Base-by-base conservation (phyloP, 371 early-diverging fungal genomes). In the Blakeslea trispora region DNA sequence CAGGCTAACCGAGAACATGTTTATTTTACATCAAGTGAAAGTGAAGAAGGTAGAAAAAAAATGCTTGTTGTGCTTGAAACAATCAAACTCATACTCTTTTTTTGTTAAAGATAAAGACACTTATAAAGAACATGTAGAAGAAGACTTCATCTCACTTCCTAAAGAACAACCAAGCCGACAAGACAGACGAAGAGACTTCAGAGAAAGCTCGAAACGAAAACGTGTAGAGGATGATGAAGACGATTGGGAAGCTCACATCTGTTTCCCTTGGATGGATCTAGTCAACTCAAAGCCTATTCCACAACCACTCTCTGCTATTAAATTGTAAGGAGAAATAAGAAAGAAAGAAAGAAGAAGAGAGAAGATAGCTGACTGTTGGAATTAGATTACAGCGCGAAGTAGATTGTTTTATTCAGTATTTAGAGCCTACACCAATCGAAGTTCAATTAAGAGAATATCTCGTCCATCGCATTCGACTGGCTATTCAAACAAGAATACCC, bases 381-480 rank as follows among this genome's bases (percentile, higher is more conserved):
- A n/a, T n/a, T 60, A 69, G 73, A 21, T 46, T 71, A 14, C 64
- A 66, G 18, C 22, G 53, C 8, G 75, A 75, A 50, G 50, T 70
- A 0, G 9, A 47, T 0, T 55, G 57, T 15, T 61, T 77, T 37
- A 35, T 73, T 0, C 41, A 80, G 5, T 97, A 88, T 62, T 71
- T 97, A 14, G 70, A 79, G 35, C 97, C 98, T 0, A 91, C 91
- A 0, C 57, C 64, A 13, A 88, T 85, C 17, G 98, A 98, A 66
- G 84, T 86, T 42, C 64, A 68, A 46, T 64, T 96, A 75, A 87
- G 97, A 8, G 44, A 69, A 28, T 84, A 83, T 52, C 85, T 90
- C 2, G 65, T 93, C 0, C 77, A 83, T 15, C 74, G 89, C 14
- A 71, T 96, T 24, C 67, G 71, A 53, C 31, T 59, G 7, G 69